Evolutionary conservation across 495 filamentous ascomycete species (phyloP).

Genomic region (Penicillium canariense): DNA sequence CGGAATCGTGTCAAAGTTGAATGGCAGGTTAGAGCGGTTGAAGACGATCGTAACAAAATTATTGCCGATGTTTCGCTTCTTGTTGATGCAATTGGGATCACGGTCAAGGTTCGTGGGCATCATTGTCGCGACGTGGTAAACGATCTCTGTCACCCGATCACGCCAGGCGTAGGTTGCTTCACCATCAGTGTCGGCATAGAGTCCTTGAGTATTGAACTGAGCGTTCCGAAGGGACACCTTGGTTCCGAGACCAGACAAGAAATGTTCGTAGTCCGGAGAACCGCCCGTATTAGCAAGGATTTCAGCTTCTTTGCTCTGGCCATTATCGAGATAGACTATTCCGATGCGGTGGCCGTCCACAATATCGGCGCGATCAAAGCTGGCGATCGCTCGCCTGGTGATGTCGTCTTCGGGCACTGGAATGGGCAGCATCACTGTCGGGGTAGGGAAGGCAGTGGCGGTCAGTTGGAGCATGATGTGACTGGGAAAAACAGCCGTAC

Average conservation of each 20-base stretch:
- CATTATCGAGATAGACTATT: constrained; percentile 84
- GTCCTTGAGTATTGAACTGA: constrained; percentile 87
- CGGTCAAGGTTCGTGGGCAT: constrained; percentile 85
- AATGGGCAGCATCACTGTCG: constrained; percentile 66
- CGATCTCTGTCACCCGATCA: constrained; percentile 89
- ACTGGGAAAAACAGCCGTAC: constrained; percentile 63
- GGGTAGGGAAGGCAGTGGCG: constrained; percentile 63
- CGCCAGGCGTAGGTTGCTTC: constrained; percentile 88
- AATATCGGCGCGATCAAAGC: constrained; percentile 84
- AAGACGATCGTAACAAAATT: constrained; percentile 98
- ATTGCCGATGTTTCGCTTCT: constrained; percentile 96
- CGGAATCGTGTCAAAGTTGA: constrained; percentile 87
- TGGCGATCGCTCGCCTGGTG: constrained; percentile 68
- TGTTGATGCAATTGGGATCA: constrained; percentile 72
- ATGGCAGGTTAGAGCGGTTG: constrained; percentile 87
- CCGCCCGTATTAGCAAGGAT: constrained; percentile 84
- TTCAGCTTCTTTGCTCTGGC: constrained; percentile 74
- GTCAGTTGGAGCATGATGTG: constrained; percentile 78
- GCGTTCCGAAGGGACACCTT: constrained; percentile 75
- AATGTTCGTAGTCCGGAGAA: constrained; percentile 79
- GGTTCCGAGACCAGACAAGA: constrained; percentile 76
- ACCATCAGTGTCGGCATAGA: constrained; percentile 84
- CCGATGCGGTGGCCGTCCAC: constrained; percentile 96
- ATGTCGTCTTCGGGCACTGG: constrained; percentile 79
- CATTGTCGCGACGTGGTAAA: constrained; percentile 93